A percentile compares a stretch with the other conserved stretches of the same genome.
These are phyloP conservation scores for Ogataea ganodermae DNA, from an alignment of 805 yeast species.

Conservation along the genomic window DNA sequence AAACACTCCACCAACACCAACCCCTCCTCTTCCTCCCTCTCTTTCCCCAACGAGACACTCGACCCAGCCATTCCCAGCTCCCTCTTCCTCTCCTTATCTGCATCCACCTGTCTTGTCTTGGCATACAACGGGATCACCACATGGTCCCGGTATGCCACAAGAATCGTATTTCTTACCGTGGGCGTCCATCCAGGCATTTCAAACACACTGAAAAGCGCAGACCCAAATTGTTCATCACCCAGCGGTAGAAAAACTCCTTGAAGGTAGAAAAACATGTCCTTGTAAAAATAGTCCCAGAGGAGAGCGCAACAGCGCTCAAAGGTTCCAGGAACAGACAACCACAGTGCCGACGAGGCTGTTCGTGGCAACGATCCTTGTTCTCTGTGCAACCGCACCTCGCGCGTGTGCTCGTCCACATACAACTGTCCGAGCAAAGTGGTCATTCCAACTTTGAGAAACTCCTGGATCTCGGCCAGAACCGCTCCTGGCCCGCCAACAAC, in stretches of 20 bases:
- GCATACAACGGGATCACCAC: conserved; percentile 56
- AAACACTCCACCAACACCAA: conserved; percentile 57
- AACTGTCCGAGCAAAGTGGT: conserved; percentile 24
- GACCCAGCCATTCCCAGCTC: conserved; percentile 12
- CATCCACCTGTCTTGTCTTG: conserved; percentile 35
- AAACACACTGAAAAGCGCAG: background rate
- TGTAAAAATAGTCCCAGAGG: conserved; percentile 60
- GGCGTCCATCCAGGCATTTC: conserved; percentile 2
- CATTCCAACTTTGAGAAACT: conserved; percentile 47
- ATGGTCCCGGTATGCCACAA: conserved; percentile 52
- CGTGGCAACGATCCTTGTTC: conserved; percentile 26
- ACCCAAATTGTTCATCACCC: conserved; percentile 39
- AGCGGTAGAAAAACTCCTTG: conserved; percentile 65
- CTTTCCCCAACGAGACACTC: background rate
- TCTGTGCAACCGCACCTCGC: conserved; percentile 37
- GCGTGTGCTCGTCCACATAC: conserved; percentile 32
- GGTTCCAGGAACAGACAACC: conserved; percentile 13
- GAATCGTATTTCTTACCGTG: conserved; percentile 42
- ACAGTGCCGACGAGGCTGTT: conserved; percentile 21
- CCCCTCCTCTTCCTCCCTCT: conserved; percentile 13
- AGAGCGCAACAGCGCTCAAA: conserved; percentile 40
- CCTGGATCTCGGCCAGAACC: conserved; percentile 46
- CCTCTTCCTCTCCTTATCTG: conserved; percentile 24
- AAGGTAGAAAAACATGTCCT: conserved; percentile 56
- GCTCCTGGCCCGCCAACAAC: conserved; percentile 32